These are phyloP conservation scores for Termitomyces sp. DNA, from an alignment of 768 basidiomycete species.

Conservation along the genomic window DNA sequence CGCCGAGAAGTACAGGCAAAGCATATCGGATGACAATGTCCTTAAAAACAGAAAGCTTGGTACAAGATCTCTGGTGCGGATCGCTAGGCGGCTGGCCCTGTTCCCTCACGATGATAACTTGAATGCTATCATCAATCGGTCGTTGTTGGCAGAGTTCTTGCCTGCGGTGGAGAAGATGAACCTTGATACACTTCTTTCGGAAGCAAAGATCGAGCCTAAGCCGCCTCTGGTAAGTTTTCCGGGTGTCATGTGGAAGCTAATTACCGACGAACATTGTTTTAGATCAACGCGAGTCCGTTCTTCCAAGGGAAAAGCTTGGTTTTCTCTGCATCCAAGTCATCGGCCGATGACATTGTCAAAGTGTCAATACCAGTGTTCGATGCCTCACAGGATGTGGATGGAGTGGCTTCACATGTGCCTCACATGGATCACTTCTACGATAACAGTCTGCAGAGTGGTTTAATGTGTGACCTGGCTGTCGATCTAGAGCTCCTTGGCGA, in stretches of 20 bases:
- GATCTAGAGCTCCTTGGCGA: slow-evolving; percentile 58
- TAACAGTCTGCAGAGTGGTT: slow-evolving; percentile 59
- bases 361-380: slow-evolving; percentile 47
- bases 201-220: slow-evolving; percentile 37
- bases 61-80: slow-evolving; percentile 51
- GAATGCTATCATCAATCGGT: slow-evolving; percentile 38
- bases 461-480: slow-evolving; percentile 61
- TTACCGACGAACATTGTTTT: slow-evolving; percentile 4
- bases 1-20: slow-evolving; percentile 51
- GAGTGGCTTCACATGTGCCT: slow-evolving; percentile 53
- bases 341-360: slow-evolving; percentile 22
- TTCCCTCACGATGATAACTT: slow-evolving; percentile 42
- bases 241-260: background rate
- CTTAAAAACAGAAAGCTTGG: slow-evolving; percentile 61
- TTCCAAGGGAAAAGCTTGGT: slow-evolving; percentile 31
- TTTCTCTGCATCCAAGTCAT: slow-evolving; percentile 40
- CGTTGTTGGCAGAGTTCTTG: slow-evolving; percentile 55
- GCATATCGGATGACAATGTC: slow-evolving; percentile 48
- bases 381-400: slow-evolving; percentile 41
- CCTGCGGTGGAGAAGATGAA: slow-evolving; percentile 53
- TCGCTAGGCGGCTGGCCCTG: slow-evolving; percentile 42
- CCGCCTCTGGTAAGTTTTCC: slow-evolving; percentile 33
- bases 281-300: slow-evolving; percentile 47
- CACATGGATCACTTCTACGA: slow-evolving; percentile 70
- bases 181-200: slow-evolving; percentile 44